Evolutionary conservation across 1,284 basidiomycete genomes (phyloP), one percentile per base, ranked within the genome.

Genomic region (Ceratobasidium sp.): DNA sequence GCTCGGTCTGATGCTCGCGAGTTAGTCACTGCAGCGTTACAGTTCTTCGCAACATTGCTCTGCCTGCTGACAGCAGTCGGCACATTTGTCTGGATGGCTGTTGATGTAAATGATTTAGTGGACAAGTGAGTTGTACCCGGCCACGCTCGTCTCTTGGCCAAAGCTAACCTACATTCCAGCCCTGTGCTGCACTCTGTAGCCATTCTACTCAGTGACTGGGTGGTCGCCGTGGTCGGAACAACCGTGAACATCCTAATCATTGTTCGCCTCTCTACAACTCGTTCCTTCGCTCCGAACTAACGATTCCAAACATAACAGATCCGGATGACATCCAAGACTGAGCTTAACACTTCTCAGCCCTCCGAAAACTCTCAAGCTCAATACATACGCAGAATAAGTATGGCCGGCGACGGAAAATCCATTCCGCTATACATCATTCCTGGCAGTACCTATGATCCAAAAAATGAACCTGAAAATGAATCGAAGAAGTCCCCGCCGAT

Each of bases 181-280:
- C 47, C 63, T 2, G 19, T 15, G 2, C 15, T 31, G 17, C 63
- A 66, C 19, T 45, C 63, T 19, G 27, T 53, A 19, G 63, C 63
- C 5, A 66, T 66, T 31, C 29, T 66, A 1, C 7, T 53, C 22
- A 53, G 63, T 27, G 47, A 66, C 29, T 66, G 63, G 63, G 29
- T 66, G 19, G 31, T 53, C 15, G 24, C 45, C 2, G 63, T 31
- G 5, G 63, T 66, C 31, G 63, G 63, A 19, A 53, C 48, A 15
- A 33, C 47, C 6, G 48, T 66, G 29, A 66, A 66, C 48, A 66
- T 36, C 29, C 36, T 66, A 33, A 66, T 66, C 48, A 22, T 66
- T 27, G 63, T 66, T 19, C 31, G 63, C n/a, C n/a, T n/a, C n/a
- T 19, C 14, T 9, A 24, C 19, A 15, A 2, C 11, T 41, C 36